Evolutionary conservation across 2,329 filamentous ascomycete species (phyloP).

Genomic region (Calycina marina): DNA sequence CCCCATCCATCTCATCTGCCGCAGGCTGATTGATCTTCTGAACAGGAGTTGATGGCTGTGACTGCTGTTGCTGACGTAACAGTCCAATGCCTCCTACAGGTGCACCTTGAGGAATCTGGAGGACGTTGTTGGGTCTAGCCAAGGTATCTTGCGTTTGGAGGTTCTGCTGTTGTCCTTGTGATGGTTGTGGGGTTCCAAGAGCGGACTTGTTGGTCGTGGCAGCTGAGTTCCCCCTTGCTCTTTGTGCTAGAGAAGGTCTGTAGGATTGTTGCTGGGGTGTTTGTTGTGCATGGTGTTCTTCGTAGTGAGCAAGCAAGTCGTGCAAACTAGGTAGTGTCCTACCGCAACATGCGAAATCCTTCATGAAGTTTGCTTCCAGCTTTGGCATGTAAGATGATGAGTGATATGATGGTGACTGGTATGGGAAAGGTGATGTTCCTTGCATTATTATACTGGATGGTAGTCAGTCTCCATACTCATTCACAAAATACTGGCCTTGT

Average conservation of each 20-base stretch:
- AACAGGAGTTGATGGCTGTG: slow-evolving; percentile 20
- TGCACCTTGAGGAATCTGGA: slow-evolving; percentile 19
- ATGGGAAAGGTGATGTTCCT: slow-evolving; percentile 82
- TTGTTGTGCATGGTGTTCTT: slow-evolving; percentile 77
- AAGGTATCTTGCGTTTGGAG: slow-evolving; percentile 24
- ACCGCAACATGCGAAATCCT: slow-evolving; percentile 91
- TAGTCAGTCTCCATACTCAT: slow-evolving; percentile 11
- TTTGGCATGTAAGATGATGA: slow-evolving; percentile 94
- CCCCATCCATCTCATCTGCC: slow-evolving; percentile 60
- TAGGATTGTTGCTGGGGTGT: slow-evolving; percentile 33
- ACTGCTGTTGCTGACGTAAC: slow-evolving; percentile 22
- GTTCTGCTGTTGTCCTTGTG: slow-evolving; percentile 32
- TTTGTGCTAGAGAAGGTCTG: slow-evolving; percentile 23
- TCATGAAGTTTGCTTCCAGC: slow-evolving; percentile 94
- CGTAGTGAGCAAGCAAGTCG: slow-evolving; percentile 90
- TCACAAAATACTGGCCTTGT: too few species aligned
- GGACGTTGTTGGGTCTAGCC: slow-evolving; percentile 11
- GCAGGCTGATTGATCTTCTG: slow-evolving; percentile 17
- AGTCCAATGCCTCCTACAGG: slow-evolving; percentile 21
- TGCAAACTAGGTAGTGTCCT: slow-evolving; percentile 81
- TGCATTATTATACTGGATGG: slow-evolving; percentile 74
- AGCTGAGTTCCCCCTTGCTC: slow-evolving; percentile 27
- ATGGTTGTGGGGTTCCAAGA: slow-evolving; percentile 18
- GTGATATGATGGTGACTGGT: slow-evolving; percentile 89
- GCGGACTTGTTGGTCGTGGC: slow-evolving; percentile 33